phyloP scores from a whole-genome alignment of 345 rosid species.

The Hibiscus mutabilis region DNA sequence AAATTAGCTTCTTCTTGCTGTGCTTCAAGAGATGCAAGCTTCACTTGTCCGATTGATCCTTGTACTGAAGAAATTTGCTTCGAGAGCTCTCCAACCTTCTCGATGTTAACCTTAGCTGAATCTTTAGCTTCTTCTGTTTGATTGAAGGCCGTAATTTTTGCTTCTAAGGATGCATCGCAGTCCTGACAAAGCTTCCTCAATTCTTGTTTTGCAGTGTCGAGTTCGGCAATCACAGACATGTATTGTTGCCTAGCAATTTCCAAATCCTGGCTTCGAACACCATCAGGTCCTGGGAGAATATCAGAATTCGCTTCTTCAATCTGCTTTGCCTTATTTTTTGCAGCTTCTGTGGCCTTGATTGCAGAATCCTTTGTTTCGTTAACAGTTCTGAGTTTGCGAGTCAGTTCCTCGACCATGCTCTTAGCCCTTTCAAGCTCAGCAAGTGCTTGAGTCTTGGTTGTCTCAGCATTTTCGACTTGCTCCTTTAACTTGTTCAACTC shows the following conservation, averaged over 20 bases:
- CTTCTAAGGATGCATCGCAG: slow-evolving; percentile 43
- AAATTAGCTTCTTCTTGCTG: slow-evolving; percentile 65
- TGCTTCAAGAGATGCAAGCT: slow-evolving; percentile 58
- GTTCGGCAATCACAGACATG: slow-evolving; percentile 44
- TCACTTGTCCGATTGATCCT: slow-evolving; percentile 77
- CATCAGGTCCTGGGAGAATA: slow-evolving; percentile 30
- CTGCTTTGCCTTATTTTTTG: slow-evolving; percentile 43
- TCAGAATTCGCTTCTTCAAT: slow-evolving; percentile 48
- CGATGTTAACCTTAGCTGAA: slow-evolving; percentile 48
- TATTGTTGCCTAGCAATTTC: slow-evolving; percentile 56
- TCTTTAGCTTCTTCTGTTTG: slow-evolving; percentile 59
- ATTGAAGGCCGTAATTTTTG: slow-evolving; percentile 48
- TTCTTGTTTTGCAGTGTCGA: slow-evolving; percentile 72
- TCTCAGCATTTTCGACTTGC: slow-evolving; percentile 70
- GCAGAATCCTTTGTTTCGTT: slow-evolving; percentile 59
- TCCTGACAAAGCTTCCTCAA: slow-evolving; percentile 64
- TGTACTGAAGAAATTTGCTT: slow-evolving; percentile 66
- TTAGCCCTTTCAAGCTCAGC: slow-evolving; percentile 71
- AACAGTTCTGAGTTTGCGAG: slow-evolving; percentile 44
- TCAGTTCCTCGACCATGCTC: slow-evolving; percentile 59
- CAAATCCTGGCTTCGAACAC: slow-evolving; percentile 42
- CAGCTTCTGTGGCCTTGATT: slow-evolving; percentile 54
- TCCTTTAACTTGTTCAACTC: slow-evolving; percentile 71
- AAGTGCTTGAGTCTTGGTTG: slow-evolving; percentile 57
- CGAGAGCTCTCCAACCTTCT: slow-evolving; percentile 61